Percentiles rank a stretch among this genome's conserved stretches.
phyloP scores from a whole-genome alignment of 176 grass and related monocot species.

The Tillandsia leiboldiana region DNA sequence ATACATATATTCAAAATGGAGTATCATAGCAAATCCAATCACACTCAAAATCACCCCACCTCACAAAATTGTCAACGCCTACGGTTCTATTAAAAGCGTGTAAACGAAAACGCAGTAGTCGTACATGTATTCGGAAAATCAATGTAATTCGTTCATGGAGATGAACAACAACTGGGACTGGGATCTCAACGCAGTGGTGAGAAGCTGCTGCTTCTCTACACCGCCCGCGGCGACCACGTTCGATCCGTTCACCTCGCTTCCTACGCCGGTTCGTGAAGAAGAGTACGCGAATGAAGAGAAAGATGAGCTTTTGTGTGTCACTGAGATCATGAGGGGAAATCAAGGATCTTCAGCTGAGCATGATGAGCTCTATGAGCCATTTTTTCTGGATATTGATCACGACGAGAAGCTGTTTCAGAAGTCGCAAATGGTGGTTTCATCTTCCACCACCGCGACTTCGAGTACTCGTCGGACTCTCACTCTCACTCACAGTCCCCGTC shows the following conservation, averaged over 20 bases:
- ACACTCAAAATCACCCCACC: not conserved
- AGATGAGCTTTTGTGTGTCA: too few relatives aligned
- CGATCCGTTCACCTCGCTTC: not conserved
- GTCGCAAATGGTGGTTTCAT: not conserved
- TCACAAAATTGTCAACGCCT: not conserved
- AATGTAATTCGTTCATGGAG: conserved; percentile 20
- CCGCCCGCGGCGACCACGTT: not conserved
- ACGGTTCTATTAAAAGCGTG: too few relatives aligned
- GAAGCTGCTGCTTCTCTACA: conserved; percentile 47
- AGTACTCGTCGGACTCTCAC: not conserved
- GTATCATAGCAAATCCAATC: not conserved
- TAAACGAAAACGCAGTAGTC: too few relatives aligned
- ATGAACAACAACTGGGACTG: conserved; percentile 58
- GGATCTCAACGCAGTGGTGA: conserved; percentile 88
- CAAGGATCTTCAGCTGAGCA: not conserved
- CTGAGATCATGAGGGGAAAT: too few relatives aligned
- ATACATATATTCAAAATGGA: too few relatives aligned
- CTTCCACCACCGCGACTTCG: too few relatives aligned
- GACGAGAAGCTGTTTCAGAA: not conserved
- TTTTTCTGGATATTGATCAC: not conserved
- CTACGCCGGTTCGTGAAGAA: not conserved
- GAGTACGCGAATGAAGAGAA: not conserved
- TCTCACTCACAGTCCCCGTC: conserved; percentile 2
- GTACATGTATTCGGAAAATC: too few relatives aligned
- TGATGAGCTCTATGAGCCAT: conserved; percentile 6